phyloP scores from a whole-genome alignment of 2,329 filamentous ascomycete genomes.

The Pseudovirgaria hyperparasitica region DNA sequence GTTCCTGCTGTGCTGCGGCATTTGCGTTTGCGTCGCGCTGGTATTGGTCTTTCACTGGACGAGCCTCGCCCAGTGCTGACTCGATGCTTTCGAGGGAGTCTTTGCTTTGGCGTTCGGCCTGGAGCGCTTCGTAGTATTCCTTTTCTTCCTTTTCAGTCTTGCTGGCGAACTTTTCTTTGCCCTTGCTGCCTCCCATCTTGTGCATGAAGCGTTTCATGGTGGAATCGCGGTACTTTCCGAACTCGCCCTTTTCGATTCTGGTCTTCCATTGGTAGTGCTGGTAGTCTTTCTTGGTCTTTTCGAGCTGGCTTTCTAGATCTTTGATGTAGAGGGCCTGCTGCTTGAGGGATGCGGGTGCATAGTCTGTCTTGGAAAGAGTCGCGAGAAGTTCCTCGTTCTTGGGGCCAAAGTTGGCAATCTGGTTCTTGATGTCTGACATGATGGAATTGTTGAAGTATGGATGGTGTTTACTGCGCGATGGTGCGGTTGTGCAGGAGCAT shows the following conservation, averaged over 20 bases:
- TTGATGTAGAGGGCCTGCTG: slow-evolving; percentile 17
- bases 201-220: slow-evolving; percentile 18
- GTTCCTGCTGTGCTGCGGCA: slow-evolving; percentile 11
- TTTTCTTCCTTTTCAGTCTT: slow-evolving; percentile 22
- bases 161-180: slow-evolving; percentile 15
- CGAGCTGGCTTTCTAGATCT: slow-evolving; percentile 15
- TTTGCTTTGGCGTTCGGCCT: slow-evolving; percentile 16
- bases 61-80: too few relatives aligned
- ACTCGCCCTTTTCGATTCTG: slow-evolving; percentile 13
- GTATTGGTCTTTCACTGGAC: slow-evolving; percentile 8
- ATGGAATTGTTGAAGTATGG: too few relatives aligned
- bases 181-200: slow-evolving; percentile 16
- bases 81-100: too few relatives aligned
- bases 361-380: slow-evolving; percentile 16
- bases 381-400: slow-evolving; percentile 15
- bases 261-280: slow-evolving; percentile 11
- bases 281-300: slow-evolving; percentile 9
- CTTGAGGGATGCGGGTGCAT: slow-evolving; percentile 16
- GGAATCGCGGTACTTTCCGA: slow-evolving; percentile 22
- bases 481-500: too few relatives aligned
- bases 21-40: slow-evolving; percentile 10
- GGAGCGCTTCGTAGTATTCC: slow-evolving; percentile 21
- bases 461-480: too few relatives aligned
- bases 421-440: too few relatives aligned
- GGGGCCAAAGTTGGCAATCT: too few relatives aligned